phyloP scores from a whole-genome alignment of 2,329 filamentous ascomycete species.

The Elsinoe batatas region DNA sequence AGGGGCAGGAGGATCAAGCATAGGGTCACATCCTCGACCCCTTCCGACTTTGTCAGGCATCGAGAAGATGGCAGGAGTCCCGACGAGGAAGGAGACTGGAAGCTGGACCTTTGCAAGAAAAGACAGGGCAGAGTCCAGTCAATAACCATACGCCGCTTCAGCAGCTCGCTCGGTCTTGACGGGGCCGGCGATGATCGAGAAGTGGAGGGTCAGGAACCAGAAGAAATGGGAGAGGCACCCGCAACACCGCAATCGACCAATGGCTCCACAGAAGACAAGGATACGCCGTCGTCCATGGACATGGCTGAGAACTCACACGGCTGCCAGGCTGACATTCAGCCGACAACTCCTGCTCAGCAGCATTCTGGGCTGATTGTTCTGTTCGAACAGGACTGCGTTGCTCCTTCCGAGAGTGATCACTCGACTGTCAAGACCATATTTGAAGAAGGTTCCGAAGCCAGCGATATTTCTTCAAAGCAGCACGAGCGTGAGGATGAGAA shows the following conservation, averaged over 20 bases:
- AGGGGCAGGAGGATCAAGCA: slow-evolving; percentile 23
- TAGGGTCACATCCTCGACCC: slow-evolving; percentile 18
- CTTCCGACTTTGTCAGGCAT: slow-evolving; percentile 4
- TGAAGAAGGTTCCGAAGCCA: background rate
- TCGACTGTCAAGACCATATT: background rate
- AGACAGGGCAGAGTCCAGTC: slow-evolving; percentile 14
- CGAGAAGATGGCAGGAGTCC: slow-evolving; percentile 2
- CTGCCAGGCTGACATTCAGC: background rate
- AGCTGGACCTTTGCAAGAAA: slow-evolving; percentile 15
- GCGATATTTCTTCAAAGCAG: too few relatives aligned
- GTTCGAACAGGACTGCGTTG: background rate
- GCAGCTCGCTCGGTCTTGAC: background rate
- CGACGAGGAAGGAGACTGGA: slow-evolving; percentile 16
- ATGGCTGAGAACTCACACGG: background rate
- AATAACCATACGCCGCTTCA: slow-evolving; percentile 14
- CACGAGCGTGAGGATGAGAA: too few relatives aligned
- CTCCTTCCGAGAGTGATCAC: background rate
- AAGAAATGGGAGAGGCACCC: background rate
- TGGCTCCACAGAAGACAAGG: background rate
- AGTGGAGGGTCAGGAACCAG: background rate
- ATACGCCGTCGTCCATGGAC: too few relatives aligned
- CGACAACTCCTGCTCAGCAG: background rate
- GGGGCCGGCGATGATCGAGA: background rate
- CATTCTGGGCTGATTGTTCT: background rate
- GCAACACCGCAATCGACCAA: background rate